Conservation (phyloP, 2,329 filamentous ascomycete genomes). For the Monilinia laxa region DNA sequence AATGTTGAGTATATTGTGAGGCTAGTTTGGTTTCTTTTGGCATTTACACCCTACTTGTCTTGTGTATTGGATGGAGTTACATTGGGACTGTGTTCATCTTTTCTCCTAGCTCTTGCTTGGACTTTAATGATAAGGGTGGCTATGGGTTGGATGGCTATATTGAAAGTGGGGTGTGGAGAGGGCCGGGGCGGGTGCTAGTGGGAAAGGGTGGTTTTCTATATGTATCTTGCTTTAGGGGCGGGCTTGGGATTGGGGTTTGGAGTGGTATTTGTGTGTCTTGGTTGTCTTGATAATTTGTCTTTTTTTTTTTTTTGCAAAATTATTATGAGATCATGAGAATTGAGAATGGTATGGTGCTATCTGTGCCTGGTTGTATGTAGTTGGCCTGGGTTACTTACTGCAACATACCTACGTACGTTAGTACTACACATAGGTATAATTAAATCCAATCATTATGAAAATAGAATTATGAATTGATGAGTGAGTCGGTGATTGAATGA, state of each 20-base stretch:
- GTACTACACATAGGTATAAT: conserved; percentile 14
- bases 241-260: conserved; percentile 11
- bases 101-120: conserved; percentile 8
- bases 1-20: conserved; percentile 22
- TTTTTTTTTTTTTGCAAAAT: conserved; percentile 8
- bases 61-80: conserved; percentile 16
- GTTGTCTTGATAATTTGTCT: conserved; percentile 15
- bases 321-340: conserved; percentile 18
- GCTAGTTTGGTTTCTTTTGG: conserved; percentile 18
- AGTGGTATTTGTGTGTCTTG: conserved; percentile 2
- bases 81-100: conserved; percentile 14
- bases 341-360: conserved; percentile 12
- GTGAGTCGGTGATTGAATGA: not conserved
- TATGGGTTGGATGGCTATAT: conserved; percentile 18
- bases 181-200: conserved; percentile 5
- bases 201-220: conserved; percentile 13
- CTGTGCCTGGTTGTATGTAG: conserved; percentile 8
- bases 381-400: conserved; percentile 1
- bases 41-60: conserved; percentile 16
- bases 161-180: conserved; percentile 13
- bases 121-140: conserved; percentile 13
- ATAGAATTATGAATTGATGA: not conserved
- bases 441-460: conserved; percentile 16
- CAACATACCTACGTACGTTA: conserved; percentile 16
- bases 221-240: not conserved